Base-by-base conservation (phyloP, 345 rosid species). In the Hibiscus tridactylites region DNA sequence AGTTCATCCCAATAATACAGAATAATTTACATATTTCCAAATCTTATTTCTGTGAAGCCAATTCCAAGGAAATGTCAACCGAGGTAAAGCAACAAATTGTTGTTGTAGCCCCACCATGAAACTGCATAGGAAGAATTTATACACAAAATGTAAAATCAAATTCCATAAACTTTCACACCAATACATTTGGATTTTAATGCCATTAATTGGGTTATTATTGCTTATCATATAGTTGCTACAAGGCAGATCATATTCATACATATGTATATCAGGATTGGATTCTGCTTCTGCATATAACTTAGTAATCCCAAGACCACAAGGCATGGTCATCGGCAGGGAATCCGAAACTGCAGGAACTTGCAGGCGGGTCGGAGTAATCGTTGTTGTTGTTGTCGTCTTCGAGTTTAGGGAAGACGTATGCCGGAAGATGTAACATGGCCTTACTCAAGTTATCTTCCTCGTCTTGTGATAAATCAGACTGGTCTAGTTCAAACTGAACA, bases 231-330 rank as follows among this genome's bases (percentile, higher is more conserved):
- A 24, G 15, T 62, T 33, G 59, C 60, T 60, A 7, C 49, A 66
- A 66, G 46, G 44, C 63, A 21, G 35, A 21, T 9, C 49, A 44
- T 8, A 44, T 8, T 35, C 37, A 35, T 35, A 35, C 37, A 35
- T 35, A 35, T 35, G 37, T 35, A 35, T 35, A 35, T 35, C 37
- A 4, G 37, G 37, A 35, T 35, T 35, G 37, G 37, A 35, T 35
- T 35, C 37, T 35, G 37, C 37, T 35, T 35, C 37, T 35, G 37
- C 37, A 57, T 19, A 35, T 65, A 35, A 42, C 77, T 78, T 64
- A 86, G 65, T 79, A 83, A n/a, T 81, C 73, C 88, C 91, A 86
- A 16, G 85, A 71, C 91, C 91, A 88, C 68, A 87, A 82, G 70
- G 89, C 77, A n/a, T 87, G 81, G 71, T 88, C 88, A 61, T 85